Base-by-base conservation (phyloP, 2,329 filamentous ascomycete species). In the Rhynchosporium secalis region DNA sequence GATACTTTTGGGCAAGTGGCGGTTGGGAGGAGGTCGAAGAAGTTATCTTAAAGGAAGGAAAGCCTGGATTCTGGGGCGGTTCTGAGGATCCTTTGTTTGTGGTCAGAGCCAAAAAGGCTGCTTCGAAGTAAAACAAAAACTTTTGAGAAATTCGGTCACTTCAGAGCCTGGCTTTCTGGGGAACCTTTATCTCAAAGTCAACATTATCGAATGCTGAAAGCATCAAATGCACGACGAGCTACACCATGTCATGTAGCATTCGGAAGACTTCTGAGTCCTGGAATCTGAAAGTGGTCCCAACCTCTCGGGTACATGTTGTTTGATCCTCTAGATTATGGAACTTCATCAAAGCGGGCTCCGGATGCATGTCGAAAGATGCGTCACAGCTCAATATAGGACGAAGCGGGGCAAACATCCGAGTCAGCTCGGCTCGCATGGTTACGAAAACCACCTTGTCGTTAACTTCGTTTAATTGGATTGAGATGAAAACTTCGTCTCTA, bases 21-120 rank as follows among this genome's bases (percentile, higher is more conserved):
- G 81, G 80, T 0, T 84, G 80, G 80, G 75, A 74, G 40, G 69
- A 77, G n/a, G 77, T 84, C 36, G 80, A 83, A 73, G 80, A 83
- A 65, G 76, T 83, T n/a, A 77, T 80, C 60, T 64, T 81, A n/a
- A 78, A 77, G 64, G 75, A 78, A 64, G 74, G 75, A 29, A 74
- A 74, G 29, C 66, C 43, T 26, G 65, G 62, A 56, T 59, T 64
- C 20, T 57, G 55, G 58, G 63, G 60, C 36, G 56, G 56, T 9
- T 49, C 60, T 15, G 62, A 73, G 52, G 77, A 80, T 75, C 77
- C 78, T n/a, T 58, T 80, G 43, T 79, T 76, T 76, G 76, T 79
- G 47, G 77, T 80, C 2, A 72, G 78, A 65, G 78, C 54, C 28
- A 61, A 33, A 12, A 65, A 62, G 28, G 60, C 55, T 26, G 36